Conservation (phyloP, 75 land plant genomes). For the Selaginella moellendorffii region DNA sequence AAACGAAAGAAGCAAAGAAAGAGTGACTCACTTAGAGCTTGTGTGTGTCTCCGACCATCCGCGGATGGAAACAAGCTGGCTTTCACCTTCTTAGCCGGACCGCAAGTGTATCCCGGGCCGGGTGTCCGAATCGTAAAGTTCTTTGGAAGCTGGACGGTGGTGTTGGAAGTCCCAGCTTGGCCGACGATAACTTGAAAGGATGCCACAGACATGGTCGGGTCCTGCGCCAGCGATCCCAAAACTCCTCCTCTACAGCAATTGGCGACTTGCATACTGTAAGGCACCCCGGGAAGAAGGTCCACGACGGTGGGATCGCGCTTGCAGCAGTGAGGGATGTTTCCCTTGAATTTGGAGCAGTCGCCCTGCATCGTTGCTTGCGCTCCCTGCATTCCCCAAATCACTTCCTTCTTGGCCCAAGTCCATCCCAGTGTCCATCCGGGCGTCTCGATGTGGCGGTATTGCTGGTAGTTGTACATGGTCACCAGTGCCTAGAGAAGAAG, state of each 20-base stretch:
- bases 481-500: slow-evolving; percentile 59
- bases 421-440: slow-evolving; percentile 82
- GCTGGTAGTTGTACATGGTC: slow-evolving; percentile 69
- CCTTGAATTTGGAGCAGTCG: slow-evolving; percentile 30
- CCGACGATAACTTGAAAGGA: slow-evolving; percentile 62
- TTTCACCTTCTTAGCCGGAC: slow-evolving; percentile 40
- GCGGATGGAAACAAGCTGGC: slow-evolving; percentile 34
- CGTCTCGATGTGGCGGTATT: slow-evolving; percentile 64
- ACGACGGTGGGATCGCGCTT: slow-evolving; percentile 28
- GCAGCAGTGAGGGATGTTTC: slow-evolving; percentile 53
- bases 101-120: slow-evolving; percentile 83
- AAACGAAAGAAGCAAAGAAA: no score
- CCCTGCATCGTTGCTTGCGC: slow-evolving; percentile 57
- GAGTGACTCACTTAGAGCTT: slow-evolving; percentile 61
- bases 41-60: slow-evolving; percentile 58
- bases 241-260: slow-evolving; percentile 84
- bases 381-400: slow-evolving; percentile 70
- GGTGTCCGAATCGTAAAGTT: slow-evolving; percentile 58
- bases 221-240: slow-evolving; percentile 46
- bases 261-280: slow-evolving; percentile 48
- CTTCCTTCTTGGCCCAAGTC: slow-evolving; percentile 73
- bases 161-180: slow-evolving; percentile 41
- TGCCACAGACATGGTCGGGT: slow-evolving; percentile 42
- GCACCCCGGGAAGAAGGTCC: slow-evolving; percentile 36
- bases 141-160: slow-evolving; percentile 18